Percentiles rank a stretch among this genome's conserved stretches.
These are phyloP conservation scores for Carpediemonas membranifera DNA, from an alignment of 78 protist species.

Conservation along the genomic window DNA sequence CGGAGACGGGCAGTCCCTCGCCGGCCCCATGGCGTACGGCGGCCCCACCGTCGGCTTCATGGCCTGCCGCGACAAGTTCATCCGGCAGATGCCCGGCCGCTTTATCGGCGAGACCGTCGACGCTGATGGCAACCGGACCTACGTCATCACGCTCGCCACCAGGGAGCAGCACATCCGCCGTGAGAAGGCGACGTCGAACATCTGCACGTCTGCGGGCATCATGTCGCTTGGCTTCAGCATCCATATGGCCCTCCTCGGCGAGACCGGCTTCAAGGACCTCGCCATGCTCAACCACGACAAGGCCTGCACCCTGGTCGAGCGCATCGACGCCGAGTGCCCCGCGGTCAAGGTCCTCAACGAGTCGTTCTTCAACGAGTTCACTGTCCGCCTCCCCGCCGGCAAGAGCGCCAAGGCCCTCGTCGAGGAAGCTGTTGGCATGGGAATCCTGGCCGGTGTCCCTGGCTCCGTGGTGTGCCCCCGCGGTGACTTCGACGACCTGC, in stretches of 20 bases:
- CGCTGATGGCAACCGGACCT: conserved; percentile 12
- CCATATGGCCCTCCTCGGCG: conserved; percentile 13
- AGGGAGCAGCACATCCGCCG: conserved; percentile 29
- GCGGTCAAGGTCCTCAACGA: conserved; percentile 3
- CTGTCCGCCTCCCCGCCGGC: conserved; percentile 11
- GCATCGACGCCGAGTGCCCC: not conserved
- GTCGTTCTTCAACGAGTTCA: conserved; percentile 27
- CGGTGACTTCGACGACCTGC: not conserved
- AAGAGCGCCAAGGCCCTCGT: not conserved
- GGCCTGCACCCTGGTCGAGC: not conserved
- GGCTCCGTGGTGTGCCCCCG: not conserved
- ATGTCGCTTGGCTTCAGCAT: conserved; percentile 8
- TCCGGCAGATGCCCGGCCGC: conserved; percentile 26
- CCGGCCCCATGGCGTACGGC: conserved; percentile 10
- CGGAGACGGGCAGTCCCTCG: conserved; percentile 25
- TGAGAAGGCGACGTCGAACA: conserved; percentile 27
- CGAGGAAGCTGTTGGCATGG: not conserved
- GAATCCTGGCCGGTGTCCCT: conserved; percentile 15
- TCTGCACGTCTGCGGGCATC: conserved; percentile 27
- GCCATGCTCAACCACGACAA: conserved; percentile 11
- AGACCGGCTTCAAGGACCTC: conserved; percentile 2
- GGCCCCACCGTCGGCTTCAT: conserved; percentile 26
- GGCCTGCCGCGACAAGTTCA: not conserved
- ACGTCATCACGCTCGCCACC: conserved; percentile 8
- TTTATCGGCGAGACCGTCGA: conserved; percentile 26